Base-by-base conservation (phyloP, 257 asterid species). In the Capsicum chinense region DNA sequence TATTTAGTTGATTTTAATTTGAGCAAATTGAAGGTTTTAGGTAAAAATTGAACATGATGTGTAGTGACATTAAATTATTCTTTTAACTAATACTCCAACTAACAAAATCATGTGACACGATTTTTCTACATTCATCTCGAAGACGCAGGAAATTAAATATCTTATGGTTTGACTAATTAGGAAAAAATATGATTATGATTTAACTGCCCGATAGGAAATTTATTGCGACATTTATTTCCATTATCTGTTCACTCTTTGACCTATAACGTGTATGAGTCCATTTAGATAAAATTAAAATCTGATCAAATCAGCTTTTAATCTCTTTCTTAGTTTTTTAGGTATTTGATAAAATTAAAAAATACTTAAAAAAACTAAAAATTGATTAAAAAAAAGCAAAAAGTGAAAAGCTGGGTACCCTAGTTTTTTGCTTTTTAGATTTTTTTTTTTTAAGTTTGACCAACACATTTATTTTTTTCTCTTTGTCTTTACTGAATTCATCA, bases 191-290 rank as follows among this genome's bases (percentile, higher is more conserved):
- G 8, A 13, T 12, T 76, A 12, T 52, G 62, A 50, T 74, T 21
- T 13, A 74, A 74, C 47, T 52, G 63, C 63, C 47, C 21, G 47
- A 52, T 6, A 50, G n/a, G 47, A 47, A 76, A 76, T 76, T 50
- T 74, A 3, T 48, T 5, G 44, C 44, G 11, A 73, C n/a, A 73
- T 47, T 19, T 74, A 50, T 21, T 74, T 74, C 62, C 42, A 21
- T 19, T 16, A 50, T 74, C n/a, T 50, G 62, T 52, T 74, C 47
- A 52, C 62, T 35, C 39, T 74, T 50, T 74, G 81, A 74, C 81
- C 21, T 26, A 26, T 26, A 26, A 26, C 33, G 33, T 26, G 33
- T 26, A 26, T 26, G 33, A 26, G 33, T 2, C 33, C 33, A 26
- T 26, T 26, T 26, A 26, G 33, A 26, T 26, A 26, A 26, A 26